Evolutionary conservation across 192 early-diverging fungal species (phyloP).

Genomic region (Phycomyces blakesleeanus): DNA sequence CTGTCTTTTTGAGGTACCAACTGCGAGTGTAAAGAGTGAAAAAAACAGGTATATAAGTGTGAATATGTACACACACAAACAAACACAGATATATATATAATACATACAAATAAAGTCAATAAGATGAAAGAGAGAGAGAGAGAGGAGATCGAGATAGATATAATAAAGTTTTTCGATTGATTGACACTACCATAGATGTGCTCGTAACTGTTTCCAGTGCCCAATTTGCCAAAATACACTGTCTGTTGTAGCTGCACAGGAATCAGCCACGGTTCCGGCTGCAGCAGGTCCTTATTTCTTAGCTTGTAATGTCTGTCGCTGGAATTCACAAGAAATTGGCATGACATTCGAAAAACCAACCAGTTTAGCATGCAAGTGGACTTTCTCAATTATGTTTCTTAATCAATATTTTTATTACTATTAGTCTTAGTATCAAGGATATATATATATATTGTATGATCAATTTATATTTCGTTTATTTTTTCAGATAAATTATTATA

Average conservation of each 20-base stretch:
- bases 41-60: constrained; percentile 64
- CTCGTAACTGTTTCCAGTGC: constrained; percentile 92
- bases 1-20: constrained; percentile 93
- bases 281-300: constrained; percentile 62
- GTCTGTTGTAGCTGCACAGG: constrained; percentile 63
- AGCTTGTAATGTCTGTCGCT: constrained; percentile 82
- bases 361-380: constrained; percentile 70
- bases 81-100: too few relatives aligned
- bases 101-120: too few relatives aligned
- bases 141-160: too few relatives aligned
- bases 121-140: too few relatives aligned
- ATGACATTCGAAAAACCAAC: constrained; percentile 92
- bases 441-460: background rate
- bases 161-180: too few relatives aligned
- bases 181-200: constrained; percentile 53
- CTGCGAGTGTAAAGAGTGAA: constrained; percentile 95
- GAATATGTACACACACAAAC: too few relatives aligned
- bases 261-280: constrained; percentile 18
- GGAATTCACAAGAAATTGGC: constrained; percentile 91
- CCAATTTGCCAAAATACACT: constrained; percentile 81
- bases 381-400: background rate
- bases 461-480: too few relatives aligned
- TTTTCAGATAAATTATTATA: too few relatives aligned
- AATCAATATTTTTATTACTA: constrained; percentile 8
- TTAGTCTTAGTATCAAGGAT: background rate